A percentile compares a stretch with the other conserved stretches of the same genome.
Conservation (phyloP, 2,329 filamentous ascomycete species). For the Cryphonectria radicalis region DNA sequence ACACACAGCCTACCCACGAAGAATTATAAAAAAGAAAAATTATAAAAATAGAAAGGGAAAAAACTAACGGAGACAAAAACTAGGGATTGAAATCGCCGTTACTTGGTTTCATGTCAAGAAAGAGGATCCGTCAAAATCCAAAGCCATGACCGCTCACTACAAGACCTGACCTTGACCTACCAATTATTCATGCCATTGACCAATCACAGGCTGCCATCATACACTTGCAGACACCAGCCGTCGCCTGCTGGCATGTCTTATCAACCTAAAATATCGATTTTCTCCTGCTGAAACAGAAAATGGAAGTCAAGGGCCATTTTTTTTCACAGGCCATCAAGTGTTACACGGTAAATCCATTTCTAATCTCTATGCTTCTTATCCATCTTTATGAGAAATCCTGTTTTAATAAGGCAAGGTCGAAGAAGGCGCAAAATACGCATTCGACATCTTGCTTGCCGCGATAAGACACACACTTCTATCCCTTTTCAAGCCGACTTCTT, state of each 20-base stretch:
- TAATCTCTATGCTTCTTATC: not conserved
- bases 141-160: conserved; percentile 20
- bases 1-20: not conserved
- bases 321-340: no score
- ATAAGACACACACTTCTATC: not conserved
- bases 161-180: not conserved
- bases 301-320: no score
- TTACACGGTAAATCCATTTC: not conserved
- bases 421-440: not conserved
- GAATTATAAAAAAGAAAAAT: no score
- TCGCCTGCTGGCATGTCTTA: not conserved
- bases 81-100: conserved; percentile 5
- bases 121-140: conserved; percentile 4
- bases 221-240: not conserved
- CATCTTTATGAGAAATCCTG: not conserved
- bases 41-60: not conserved
- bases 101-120: not conserved
- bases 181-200: not conserved
- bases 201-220: not conserved
- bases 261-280: not conserved
- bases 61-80: not conserved
- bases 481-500: conserved; percentile 23
- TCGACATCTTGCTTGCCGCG: not conserved
- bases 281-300: no score
- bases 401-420: not conserved